A percentile compares a stretch with the other conserved stretches of the same genome.
Evolutionary conservation across 2,329 filamentous ascomycete species (phyloP).

Genomic region (Ophiocordyceps camponoti-rufipedis): DNA sequence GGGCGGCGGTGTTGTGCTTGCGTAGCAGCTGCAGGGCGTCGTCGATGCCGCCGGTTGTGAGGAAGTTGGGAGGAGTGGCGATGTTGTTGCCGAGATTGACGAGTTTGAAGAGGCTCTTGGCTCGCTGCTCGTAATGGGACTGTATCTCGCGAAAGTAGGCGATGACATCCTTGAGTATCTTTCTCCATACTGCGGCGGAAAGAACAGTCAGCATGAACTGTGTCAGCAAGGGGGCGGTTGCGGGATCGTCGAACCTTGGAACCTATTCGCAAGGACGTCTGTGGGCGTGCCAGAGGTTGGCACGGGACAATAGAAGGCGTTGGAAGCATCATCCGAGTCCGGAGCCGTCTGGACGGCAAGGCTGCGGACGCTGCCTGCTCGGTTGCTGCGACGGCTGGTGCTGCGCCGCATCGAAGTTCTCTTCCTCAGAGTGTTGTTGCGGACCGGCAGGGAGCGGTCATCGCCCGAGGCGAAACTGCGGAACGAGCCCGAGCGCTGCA

Average conservation of each 20-base stretch:
- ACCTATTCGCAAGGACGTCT: slow-evolving; percentile 69
- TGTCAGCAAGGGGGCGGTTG: background rate
- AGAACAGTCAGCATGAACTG: background rate
- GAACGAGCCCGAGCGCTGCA: slow-evolving; percentile 45
- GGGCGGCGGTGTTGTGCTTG: slow-evolving; percentile 64
- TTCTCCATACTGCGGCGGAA: slow-evolving; percentile 58
- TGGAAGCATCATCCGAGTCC: slow-evolving; percentile 55
- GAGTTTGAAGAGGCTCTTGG: slow-evolving; percentile 68
- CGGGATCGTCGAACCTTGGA: slow-evolving; percentile 48
- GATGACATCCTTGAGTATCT: slow-evolving; percentile 86
- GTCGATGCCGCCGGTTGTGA: slow-evolving; percentile 65
- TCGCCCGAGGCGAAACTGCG: slow-evolving; percentile 33
- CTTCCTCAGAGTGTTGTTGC: slow-evolving; percentile 70
- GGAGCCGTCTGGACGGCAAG: slow-evolving; percentile 51
- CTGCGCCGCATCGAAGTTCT: slow-evolving; percentile 63
- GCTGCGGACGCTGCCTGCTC: slow-evolving; percentile 73
- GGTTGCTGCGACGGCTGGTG: slow-evolving; percentile 62
- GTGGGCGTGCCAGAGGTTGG: slow-evolving; percentile 78
- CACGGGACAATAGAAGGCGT: slow-evolving; percentile 76
- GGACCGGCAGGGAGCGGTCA: slow-evolving; percentile 20
- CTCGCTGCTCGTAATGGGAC: slow-evolving; percentile 66
- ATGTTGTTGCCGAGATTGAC: slow-evolving; percentile 74
- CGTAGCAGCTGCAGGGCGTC: slow-evolving; percentile 71
- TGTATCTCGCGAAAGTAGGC: slow-evolving; percentile 88
- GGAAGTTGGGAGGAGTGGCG: slow-evolving; percentile 54